Evolutionary conservation across 192 early-diverging fungal genomes (phyloP).

Genomic region (Coemansia sp.): DNA sequence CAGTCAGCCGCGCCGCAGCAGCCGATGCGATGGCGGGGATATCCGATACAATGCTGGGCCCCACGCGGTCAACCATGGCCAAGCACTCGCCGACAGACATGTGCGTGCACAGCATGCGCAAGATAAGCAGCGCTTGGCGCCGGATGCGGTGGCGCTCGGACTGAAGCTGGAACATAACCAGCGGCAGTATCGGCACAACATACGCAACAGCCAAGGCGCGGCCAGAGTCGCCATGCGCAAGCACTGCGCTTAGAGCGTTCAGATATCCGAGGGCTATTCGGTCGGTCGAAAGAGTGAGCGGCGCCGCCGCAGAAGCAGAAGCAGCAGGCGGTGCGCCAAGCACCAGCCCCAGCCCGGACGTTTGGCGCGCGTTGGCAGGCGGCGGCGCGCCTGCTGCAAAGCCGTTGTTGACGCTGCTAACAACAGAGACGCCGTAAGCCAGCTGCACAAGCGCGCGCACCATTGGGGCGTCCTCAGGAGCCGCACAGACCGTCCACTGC

Average conservation of each 20-base stretch:
- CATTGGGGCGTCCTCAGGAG: constrained; percentile 32
- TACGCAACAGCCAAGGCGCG: constrained; percentile 22
- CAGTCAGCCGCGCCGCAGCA: constrained; percentile 22
- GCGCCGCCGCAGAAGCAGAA: background rate
- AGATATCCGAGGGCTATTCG: constrained; percentile 40
- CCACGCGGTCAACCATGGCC: constrained; percentile 34
- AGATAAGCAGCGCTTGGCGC: constrained; percentile 41
- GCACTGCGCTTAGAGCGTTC: constrained; percentile 24
- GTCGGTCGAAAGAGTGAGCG: constrained; percentile 19
- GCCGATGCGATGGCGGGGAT: constrained; percentile 38
- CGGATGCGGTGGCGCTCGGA: constrained; percentile 30
- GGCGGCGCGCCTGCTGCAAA: constrained; percentile 5
- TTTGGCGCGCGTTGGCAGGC: background rate
- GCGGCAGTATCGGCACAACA: constrained; percentile 24
- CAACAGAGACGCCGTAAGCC: constrained; percentile 37
- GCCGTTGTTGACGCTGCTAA: constrained; percentile 27
- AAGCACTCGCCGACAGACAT: constrained; percentile 18
- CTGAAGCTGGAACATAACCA: constrained; percentile 41
- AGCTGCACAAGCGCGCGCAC: constrained; percentile 45
- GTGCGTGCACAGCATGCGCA: constrained; percentile 38
- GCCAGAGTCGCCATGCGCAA: constrained; percentile 10
- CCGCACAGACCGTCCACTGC: constrained; percentile 39
- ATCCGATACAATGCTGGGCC: constrained; percentile 45
- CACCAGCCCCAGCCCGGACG: constrained; percentile 42
- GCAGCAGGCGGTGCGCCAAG: constrained; percentile 16